These are phyloP conservation scores for Termitomyces heimii DNA, from an alignment of 768 basidiomycete genomes.

Conservation along the genomic window DNA sequence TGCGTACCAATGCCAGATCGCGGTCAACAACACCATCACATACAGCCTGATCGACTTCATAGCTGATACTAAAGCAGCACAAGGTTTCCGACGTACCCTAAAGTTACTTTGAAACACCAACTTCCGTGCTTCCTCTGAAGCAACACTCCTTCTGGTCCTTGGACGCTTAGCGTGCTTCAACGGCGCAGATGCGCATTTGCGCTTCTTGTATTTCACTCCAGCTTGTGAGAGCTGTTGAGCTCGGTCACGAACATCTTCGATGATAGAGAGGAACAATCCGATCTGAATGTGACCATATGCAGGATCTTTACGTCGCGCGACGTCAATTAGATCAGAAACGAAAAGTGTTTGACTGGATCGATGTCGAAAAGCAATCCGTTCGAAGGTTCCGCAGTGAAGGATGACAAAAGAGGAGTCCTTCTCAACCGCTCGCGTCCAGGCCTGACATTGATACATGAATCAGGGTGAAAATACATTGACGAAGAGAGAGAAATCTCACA, in stretches of 20 bases:
- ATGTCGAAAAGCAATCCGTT: constrained; percentile 4
- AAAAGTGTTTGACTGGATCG: constrained; percentile 5
- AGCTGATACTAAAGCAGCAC: background rate
- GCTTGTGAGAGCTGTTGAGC: background rate
- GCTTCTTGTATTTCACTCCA: background rate
- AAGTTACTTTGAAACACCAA: background rate
- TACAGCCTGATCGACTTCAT: background rate
- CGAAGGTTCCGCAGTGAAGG: background rate
- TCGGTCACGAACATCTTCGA: background rate
- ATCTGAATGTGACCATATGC: background rate
- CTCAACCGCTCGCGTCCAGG: constrained; percentile 2
- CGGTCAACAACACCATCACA: background rate
- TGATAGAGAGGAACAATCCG: background rate
- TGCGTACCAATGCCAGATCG: background rate
- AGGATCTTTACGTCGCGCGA: background rate
- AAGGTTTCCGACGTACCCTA: background rate
- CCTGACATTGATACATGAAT: background rate
- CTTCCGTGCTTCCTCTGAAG: background rate
- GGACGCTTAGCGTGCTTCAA: background rate
- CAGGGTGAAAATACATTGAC: background rate
- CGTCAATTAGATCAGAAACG: background rate
- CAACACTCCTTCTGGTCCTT: background rate
- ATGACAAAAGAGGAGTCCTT: constrained; percentile 2
- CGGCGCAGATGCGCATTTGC: background rate
- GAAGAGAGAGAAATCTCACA: background rate